Evolutionary conservation across 306 rosid species (phyloP), one percentile per base, ranked within the genome.

Genomic region (Herpetospermum pedunculosum): DNA sequence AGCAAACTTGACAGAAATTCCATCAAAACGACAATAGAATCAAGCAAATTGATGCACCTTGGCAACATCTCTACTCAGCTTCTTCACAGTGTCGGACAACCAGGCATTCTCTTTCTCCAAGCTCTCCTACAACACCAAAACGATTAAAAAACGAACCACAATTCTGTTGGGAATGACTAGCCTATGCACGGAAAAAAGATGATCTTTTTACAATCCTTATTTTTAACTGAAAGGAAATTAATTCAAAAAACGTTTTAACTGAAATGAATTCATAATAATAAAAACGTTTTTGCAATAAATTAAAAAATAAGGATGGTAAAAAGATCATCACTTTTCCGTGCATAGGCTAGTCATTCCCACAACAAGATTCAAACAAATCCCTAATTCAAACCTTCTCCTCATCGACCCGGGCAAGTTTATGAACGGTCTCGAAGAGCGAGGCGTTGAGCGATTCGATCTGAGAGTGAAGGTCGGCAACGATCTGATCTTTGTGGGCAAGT

Each of bases 1-100:
- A 55, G 10, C 63, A 13, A 18, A 62, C 26, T 15, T 28, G 29
- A 63, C 13, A 63, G 3, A 29, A 63, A 63, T 37, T 63, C 47
- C 7, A 11, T 63, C 10, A 2, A 63, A 63, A 72, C 5, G 5
- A 4, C 23, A 50, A 58, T 4, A 8, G 12, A 21, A 14, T 21
- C 28, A n/a, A 35, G 28, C 28, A 74, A 37, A 23, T 38, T 41
- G 28, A 78, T 40, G 75, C 64, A 93, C 98, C 98, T 89, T 91
- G 21, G 96, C 71, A 57, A 94, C 98, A 89, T 94, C 96, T 88
- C 92, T 85, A 76, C 50, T 86, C 50, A 94, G 94, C 81, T 85
- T 94, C 82, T 73, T 91, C 34, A 89, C 94, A 1, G 94, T 63
- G 54, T 71, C 81, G 10, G 95, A 81, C 68, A 94, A 87, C 54